Evolutionary conservation across 2,329 filamentous ascomycete species (phyloP).

Genomic region (Sordariomycetes sp.): DNA sequence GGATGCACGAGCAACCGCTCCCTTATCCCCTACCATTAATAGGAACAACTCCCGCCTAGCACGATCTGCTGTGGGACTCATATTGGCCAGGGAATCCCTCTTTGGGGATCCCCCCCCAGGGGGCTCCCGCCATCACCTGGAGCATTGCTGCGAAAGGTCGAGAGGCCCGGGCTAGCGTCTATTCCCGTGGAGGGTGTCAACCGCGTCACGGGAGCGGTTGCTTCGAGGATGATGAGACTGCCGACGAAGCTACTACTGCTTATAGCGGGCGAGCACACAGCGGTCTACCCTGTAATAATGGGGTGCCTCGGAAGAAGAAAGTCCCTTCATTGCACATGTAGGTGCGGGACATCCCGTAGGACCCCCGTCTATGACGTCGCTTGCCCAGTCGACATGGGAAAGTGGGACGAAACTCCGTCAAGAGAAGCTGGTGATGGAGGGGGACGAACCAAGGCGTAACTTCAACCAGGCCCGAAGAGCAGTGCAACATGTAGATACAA

Average conservation of each 20-base stretch:
- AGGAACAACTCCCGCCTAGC: not conserved
- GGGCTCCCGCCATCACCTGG: too few species aligned
- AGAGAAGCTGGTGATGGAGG: not conserved
- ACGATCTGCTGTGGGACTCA: not conserved
- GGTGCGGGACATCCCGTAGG: not conserved
- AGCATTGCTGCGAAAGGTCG: not conserved
- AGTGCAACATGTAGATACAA: constrained; percentile 1
- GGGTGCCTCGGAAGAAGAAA: not conserved
- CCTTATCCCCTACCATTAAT: not conserved
- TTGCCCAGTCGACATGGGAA: not conserved
- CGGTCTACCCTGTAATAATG: not conserved
- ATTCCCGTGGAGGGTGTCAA: not conserved
- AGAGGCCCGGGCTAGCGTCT: not conserved
- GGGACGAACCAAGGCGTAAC: constrained; percentile 1
- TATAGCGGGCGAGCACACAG: too few species aligned
- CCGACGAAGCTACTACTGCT: too few species aligned
- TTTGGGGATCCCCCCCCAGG: not conserved
- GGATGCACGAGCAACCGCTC: not conserved
- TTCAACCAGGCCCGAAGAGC: not conserved
- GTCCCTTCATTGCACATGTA: not conserved
- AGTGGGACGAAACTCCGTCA: not conserved
- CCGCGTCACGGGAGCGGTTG: not conserved
- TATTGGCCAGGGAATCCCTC: not conserved
- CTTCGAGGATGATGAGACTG: not conserved
- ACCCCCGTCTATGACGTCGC: not conserved